A percentile compares a stretch with the other conserved stretches of the same genome.
phyloP scores from a whole-genome alignment of 2,329 filamentous ascomycete genomes.

The Penicillium rolfsii region DNA sequence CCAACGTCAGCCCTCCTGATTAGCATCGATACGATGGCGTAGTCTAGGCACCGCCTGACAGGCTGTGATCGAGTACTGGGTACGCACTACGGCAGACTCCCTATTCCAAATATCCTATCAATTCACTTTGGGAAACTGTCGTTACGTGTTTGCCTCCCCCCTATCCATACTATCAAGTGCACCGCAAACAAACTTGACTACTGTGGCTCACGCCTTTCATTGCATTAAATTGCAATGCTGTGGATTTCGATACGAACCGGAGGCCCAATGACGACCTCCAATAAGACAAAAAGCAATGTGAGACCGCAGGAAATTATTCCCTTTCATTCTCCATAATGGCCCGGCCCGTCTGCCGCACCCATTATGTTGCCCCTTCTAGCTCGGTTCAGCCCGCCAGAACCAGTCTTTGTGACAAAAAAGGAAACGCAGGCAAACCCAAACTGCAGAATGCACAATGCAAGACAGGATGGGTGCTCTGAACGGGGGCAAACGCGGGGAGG shows the following conservation, averaged over 20 bases:
- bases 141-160: background rate
- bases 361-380: constrained; percentile 9
- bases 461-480: background rate
- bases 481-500: background rate
- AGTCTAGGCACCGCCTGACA: background rate
- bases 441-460: background rate
- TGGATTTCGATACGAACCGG: background rate
- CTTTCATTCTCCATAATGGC: constrained; percentile 19
- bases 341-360: constrained; percentile 24
- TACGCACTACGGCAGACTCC: background rate
- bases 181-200: background rate
- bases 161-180: background rate
- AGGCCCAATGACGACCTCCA: background rate
- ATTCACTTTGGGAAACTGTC: background rate
- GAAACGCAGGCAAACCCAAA: background rate
- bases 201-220: background rate
- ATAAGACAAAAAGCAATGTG: constrained; percentile 16
- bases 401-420: background rate
- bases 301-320: constrained; percentile 21
- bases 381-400: constrained; percentile 20
- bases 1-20: background rate
- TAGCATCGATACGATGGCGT: background rate
- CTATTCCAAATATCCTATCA: background rate
- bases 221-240: background rate
- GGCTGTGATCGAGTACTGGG: background rate